Conservation (phyloP, 129 eudicot species). For the Escallonia rubra region DNA sequence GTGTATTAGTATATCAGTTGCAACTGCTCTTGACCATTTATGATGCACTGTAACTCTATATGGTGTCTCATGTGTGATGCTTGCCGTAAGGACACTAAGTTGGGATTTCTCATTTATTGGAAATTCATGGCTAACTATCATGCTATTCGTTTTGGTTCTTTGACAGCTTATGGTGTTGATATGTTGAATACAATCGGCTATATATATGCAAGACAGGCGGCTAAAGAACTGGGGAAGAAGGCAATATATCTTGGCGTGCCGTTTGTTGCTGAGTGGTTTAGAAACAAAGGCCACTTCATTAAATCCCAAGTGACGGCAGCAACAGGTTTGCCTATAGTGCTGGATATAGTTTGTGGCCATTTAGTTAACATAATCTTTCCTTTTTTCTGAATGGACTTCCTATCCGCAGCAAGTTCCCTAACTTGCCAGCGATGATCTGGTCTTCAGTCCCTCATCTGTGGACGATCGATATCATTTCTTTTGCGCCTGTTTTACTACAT, state of each 20-base stretch:
- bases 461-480: no score
- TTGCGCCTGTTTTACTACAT: no score
- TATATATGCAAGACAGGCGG: conserved; percentile 84
- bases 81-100: no score
- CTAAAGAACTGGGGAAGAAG: conserved; percentile 95
- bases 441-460: no score
- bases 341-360: neutral
- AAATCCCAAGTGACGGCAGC: conserved; percentile 99
- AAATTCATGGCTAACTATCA: no score
- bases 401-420: neutral
- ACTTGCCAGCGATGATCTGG: no score
- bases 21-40: no score
- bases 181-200: conserved; percentile 96
- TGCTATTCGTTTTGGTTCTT: neutral
- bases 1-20: no score
- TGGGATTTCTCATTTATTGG: no score
- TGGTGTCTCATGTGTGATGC: no score
- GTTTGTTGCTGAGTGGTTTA: conserved; percentile 95
- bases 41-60: no score
- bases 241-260: conserved; percentile 86
- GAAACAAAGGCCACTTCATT: conserved; percentile 90
- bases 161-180: conserved; percentile 95
- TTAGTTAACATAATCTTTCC: neutral
- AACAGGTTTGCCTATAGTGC: conserved; percentile 50
- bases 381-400: neutral